A percentile compares a stretch with the other conserved stretches of the same genome.
Conservation (phyloP, 441 rosid genomes). For the Geranium incanum region DNA sequence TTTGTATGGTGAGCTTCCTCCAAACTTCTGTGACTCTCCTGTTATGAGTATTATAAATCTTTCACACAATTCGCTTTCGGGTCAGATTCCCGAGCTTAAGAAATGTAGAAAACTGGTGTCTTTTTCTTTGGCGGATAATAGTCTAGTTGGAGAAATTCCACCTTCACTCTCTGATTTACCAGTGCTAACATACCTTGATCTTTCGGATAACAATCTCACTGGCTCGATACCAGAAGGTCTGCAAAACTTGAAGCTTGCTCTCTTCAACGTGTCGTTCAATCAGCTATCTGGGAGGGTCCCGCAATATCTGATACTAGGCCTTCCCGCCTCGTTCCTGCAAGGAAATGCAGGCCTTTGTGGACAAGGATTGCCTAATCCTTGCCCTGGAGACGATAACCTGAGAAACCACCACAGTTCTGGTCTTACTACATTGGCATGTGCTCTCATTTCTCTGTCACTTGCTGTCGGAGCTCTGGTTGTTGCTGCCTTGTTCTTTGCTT, state of each 20-base stretch:
- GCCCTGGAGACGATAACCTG: conserved; percentile 31
- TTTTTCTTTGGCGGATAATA: conserved; percentile 53
- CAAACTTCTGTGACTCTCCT: conserved; percentile 59
- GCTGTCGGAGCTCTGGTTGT: conserved; percentile 40
- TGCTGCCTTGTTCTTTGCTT: conserved; percentile 30
- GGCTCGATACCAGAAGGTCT: conserved; percentile 53
- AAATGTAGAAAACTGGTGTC: conserved; percentile 65
- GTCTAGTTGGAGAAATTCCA: conserved; percentile 43
- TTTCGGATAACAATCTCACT: conserved; percentile 50
- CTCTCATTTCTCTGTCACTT: conserved; percentile 56
- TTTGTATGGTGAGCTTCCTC: conserved; percentile 46
- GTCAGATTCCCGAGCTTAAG: conserved; percentile 52
- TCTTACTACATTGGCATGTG: conserved; percentile 33
- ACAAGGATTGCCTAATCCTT: conserved; percentile 57
- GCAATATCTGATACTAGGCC: conserved; percentile 44
- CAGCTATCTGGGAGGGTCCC: conserved; percentile 57
- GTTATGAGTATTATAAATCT: conserved; percentile 58
- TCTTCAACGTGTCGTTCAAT: conserved; percentile 60
- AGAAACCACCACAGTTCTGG: conserved; percentile 24
- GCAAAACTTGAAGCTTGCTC: conserved; percentile 61
- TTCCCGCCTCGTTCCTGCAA: conserved; percentile 81
- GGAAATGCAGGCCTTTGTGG: conserved; percentile 89
- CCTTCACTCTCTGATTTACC: conserved; percentile 50
- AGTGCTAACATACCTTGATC: conserved; percentile 63
- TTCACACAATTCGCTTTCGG: conserved; percentile 47